Evolutionary conservation across 306 rosid species (phyloP).

Genomic region (Coriaria nepalensis): DNA sequence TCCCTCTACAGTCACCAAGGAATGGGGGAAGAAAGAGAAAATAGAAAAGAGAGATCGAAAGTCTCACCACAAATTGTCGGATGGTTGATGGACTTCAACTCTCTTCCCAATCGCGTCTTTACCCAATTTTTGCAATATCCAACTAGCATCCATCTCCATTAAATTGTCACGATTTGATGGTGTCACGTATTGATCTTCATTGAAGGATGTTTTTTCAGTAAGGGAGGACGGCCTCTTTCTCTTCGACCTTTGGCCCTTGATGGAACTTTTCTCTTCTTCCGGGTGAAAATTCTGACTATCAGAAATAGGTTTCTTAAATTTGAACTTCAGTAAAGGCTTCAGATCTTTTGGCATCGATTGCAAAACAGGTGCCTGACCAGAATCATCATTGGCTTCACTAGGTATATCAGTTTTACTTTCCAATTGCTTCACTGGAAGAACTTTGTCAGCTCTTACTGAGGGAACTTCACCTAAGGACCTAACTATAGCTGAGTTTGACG

Average conservation of each 20-base stretch:
- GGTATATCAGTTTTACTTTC: slow-evolving; percentile 37
- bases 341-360: slow-evolving; percentile 60
- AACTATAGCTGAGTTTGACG: slow-evolving; percentile 26
- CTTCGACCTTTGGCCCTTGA: slow-evolving; percentile 95
- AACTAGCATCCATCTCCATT: slow-evolving; percentile 83
- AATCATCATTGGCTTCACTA: slow-evolving; percentile 32
- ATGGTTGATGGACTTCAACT: slow-evolving; percentile 84
- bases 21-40: not conserved
- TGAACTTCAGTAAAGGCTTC: slow-evolving; percentile 64
- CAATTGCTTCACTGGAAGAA: slow-evolving; percentile 34
- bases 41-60: slow-evolving; percentile 4
- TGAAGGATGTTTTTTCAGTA: slow-evolving; percentile 38
- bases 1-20: no score
- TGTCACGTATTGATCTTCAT: slow-evolving; percentile 32
- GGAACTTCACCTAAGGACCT: slow-evolving; percentile 20
- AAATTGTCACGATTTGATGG: slow-evolving; percentile 39
- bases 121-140: slow-evolving; percentile 91
- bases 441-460: slow-evolving; percentile 32
- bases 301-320: slow-evolving; percentile 58
- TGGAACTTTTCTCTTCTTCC: slow-evolving; percentile 64
- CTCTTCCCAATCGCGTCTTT: slow-evolving; percentile 93
- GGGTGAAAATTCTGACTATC: slow-evolving; percentile 54
- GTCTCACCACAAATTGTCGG: slow-evolving; percentile 80
- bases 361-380: slow-evolving; percentile 29
- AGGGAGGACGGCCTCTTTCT: slow-evolving; percentile 78